These are phyloP conservation scores for Cryptococcus hybrid DNA, from an alignment of 1,284 basidiomycete species.

Conservation along the genomic window DNA sequence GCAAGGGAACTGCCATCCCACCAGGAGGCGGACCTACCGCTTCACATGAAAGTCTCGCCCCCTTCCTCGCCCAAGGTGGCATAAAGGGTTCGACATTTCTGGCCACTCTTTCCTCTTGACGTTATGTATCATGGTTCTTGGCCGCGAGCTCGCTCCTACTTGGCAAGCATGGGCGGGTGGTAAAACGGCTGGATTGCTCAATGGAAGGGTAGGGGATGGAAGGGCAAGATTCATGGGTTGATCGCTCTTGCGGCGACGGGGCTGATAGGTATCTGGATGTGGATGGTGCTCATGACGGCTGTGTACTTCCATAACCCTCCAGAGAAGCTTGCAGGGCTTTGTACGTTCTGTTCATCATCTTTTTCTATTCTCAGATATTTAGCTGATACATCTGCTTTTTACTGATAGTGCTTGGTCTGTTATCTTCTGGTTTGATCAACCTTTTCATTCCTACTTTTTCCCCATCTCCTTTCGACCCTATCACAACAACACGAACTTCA, in stretches of 20 bases:
- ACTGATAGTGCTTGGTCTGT: slow-evolving; percentile 23
- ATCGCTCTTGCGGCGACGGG: slow-evolving; percentile 23
- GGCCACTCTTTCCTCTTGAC: slow-evolving; percentile 92
- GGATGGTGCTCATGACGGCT: slow-evolving; percentile 75
- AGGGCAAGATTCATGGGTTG: slow-evolving; percentile 9
- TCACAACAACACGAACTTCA: slow-evolving; percentile 12
- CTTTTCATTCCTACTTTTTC: slow-evolving; percentile 16
- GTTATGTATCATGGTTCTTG: slow-evolving; percentile 74
- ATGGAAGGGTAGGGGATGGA: background rate
- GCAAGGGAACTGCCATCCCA: slow-evolving; percentile 3
- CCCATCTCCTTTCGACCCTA: slow-evolving; percentile 10
- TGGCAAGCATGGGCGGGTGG: slow-evolving; percentile 19
- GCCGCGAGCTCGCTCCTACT: slow-evolving; percentile 64
- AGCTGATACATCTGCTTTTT: background rate
- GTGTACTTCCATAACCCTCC: slow-evolving; percentile 86
- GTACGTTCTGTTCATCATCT: slow-evolving; percentile 50
- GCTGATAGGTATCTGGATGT: slow-evolving; percentile 67
- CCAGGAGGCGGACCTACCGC: slow-evolving; percentile 2
- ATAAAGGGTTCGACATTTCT: slow-evolving; percentile 81
- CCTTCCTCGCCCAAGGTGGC: slow-evolving; percentile 51
- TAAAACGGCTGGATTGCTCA: background rate
- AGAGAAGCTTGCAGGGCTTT: slow-evolving; percentile 81
- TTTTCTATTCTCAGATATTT: background rate
- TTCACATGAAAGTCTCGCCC: slow-evolving; percentile 12
- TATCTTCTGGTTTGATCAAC: slow-evolving; percentile 20